Evolutionary conservation across 2,329 filamentous ascomycete genomes (phyloP).

Genomic region (Neopestalotiopsis sp.): DNA sequence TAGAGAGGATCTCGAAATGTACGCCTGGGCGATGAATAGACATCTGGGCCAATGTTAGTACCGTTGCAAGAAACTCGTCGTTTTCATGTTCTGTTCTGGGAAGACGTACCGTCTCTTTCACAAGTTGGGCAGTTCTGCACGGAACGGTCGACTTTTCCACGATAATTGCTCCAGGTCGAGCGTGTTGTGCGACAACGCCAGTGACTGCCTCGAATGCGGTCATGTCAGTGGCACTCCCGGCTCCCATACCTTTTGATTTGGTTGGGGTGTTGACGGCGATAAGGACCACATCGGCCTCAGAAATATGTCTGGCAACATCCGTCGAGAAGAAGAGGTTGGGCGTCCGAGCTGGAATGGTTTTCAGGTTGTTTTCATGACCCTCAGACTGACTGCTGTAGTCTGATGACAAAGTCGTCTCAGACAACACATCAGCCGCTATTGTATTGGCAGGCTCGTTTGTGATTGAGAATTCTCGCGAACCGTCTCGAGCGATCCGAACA

Average conservation of each 20-base stretch:
- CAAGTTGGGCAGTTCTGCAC: conserved; percentile 73
- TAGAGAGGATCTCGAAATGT: conserved; percentile 78
- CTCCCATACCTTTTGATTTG: conserved; percentile 72
- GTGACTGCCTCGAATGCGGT: conserved; percentile 74
- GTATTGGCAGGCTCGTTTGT: conserved; percentile 40
- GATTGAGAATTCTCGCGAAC: conserved; percentile 51
- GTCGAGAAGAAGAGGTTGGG: conserved; percentile 79
- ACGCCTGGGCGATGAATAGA: conserved; percentile 65
- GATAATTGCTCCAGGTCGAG: conserved; percentile 72
- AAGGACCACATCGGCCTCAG: conserved; percentile 74
- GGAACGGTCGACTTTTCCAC: conserved; percentile 86
- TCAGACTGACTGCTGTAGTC: conserved; percentile 38
- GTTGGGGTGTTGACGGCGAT: conserved; percentile 83
- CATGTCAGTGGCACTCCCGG: conserved; percentile 75
- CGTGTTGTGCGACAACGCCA: conserved; percentile 69
- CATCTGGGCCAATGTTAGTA: conserved; percentile 46
- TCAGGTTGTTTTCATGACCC: conserved; percentile 30
- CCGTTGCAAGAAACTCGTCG: neutral
- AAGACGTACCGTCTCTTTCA: conserved; percentile 67
- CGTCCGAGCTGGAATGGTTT: conserved; percentile 48
- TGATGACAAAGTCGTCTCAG: conserved; percentile 35
- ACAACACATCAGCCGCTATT: conserved; percentile 36
- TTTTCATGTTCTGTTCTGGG: neutral
- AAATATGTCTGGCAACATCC: conserved; percentile 65
- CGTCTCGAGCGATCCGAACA: conserved; percentile 68